Evolutionary conservation across 2,329 filamentous ascomycete species (phyloP).

Genomic region (Aspergillus sp.): DNA sequence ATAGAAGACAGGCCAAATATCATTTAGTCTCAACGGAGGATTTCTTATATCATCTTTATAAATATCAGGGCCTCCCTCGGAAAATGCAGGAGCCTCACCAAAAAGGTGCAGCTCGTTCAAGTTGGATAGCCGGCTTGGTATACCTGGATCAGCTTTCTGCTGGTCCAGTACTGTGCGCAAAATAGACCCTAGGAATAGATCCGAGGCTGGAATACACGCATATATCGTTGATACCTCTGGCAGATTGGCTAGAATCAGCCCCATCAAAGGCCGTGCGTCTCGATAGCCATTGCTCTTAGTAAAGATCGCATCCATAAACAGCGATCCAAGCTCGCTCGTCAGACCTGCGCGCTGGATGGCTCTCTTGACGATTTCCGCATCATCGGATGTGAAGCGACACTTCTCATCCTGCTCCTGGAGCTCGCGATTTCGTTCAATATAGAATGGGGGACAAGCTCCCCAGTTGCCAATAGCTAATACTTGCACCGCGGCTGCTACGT

Average conservation of each 20-base stretch:
- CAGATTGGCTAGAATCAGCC: constrained; percentile 5
- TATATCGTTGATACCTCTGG: constrained; percentile 3
- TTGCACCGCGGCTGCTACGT: not conserved
- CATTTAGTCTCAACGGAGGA: not conserved
- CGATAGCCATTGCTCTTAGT: not conserved
- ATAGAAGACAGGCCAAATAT: constrained; percentile 4
- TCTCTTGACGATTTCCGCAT: not conserved
- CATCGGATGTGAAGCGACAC: not conserved
- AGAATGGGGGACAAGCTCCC: not conserved
- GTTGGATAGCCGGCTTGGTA: not conserved
- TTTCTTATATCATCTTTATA: not conserved
- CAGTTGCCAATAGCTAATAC: constrained; percentile 8
- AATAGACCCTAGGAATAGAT: not conserved
- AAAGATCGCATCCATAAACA: not conserved
- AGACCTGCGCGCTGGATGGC: not conserved
- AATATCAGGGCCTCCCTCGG: not conserved
- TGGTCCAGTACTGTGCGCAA: not conserved
- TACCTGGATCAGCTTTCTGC: not conserved
- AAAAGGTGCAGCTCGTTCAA: not conserved
- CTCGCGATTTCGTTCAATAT: not conserved
- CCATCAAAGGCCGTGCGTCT: constrained; percentile 8
- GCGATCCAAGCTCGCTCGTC: not conserved
- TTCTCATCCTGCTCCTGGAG: not conserved
- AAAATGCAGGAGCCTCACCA: not conserved
- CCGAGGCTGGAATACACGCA: constrained; percentile 2